Conservation (phyloP, 2,329 filamentous ascomycete genomes). For the Curvularia verruculosa region DNA sequence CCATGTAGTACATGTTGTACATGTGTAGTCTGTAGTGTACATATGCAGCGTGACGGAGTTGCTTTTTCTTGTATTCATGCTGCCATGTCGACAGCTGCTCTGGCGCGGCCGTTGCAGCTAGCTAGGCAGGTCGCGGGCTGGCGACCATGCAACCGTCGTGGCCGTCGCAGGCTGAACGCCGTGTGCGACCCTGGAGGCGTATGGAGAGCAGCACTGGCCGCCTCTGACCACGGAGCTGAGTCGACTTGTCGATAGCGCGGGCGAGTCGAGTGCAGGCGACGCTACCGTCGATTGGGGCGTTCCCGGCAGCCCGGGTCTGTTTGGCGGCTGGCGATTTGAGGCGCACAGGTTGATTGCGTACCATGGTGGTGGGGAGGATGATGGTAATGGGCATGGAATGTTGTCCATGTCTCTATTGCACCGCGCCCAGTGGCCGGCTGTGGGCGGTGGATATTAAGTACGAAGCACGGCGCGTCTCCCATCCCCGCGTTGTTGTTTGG, state of each 20-base stretch:
- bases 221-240: slow-evolving; percentile 3
- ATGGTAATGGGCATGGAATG: slow-evolving; percentile 5
- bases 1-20: not conserved
- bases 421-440: no score
- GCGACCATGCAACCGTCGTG: not conserved
- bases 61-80: slow-evolving; percentile 2
- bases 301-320: slow-evolving; percentile 27
- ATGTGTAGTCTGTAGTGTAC: no score
- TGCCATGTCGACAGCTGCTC: not conserved
- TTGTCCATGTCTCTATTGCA: slow-evolving; percentile 9
- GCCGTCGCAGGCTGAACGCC: not conserved
- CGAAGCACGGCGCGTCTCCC: not conserved
- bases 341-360: slow-evolving; percentile 15
- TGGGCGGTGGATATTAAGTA: no score
- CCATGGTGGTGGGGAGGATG: slow-evolving; percentile 30
- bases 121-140: not conserved
- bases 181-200: no score
- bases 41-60: not conserved
- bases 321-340: slow-evolving; percentile 27
- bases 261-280: slow-evolving; percentile 24
- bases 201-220: not conserved
- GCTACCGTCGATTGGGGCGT: slow-evolving; percentile 33
- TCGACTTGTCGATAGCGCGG: not conserved
- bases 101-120: not conserved
- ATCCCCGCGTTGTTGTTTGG: not conserved